A percentile compares a stretch with the other conserved stretches of the same genome.
Conservation (phyloP, 306 rosid species). For the Sechiopsis laciniata region DNA sequence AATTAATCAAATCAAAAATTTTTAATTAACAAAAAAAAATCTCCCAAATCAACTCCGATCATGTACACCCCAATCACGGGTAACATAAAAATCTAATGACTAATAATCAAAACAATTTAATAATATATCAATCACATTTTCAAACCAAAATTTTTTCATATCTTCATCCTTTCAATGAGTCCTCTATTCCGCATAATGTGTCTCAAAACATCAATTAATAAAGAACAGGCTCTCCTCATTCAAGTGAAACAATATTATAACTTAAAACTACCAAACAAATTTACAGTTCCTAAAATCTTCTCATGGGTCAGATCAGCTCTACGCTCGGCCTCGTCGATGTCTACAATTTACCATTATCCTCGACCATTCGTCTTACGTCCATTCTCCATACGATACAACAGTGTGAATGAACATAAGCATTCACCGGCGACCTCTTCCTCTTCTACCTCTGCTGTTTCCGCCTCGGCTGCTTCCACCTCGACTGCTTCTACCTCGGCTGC, state of each 20-base stretch:
- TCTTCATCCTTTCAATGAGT: background rate
- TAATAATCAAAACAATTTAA: too few relatives aligned
- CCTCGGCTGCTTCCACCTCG: conserved; percentile 21
- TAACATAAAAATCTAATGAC: too few relatives aligned
- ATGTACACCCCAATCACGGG: conserved; percentile 27
- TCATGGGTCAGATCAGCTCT: background rate
- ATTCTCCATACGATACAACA: background rate
- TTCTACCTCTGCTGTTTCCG: conserved; percentile 28
- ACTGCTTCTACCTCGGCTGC: conserved; percentile 24
- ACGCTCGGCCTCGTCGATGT: background rate
- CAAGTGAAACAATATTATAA: background rate
- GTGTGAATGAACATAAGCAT: background rate
- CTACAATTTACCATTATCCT: background rate
- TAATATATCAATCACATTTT: too few relatives aligned
- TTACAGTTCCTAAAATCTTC: conserved; percentile 2
- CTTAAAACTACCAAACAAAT: background rate
- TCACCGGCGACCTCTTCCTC: conserved; percentile 32
- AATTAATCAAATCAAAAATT: too few relatives aligned
- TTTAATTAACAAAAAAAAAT: too few relatives aligned
- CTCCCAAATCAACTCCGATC: too few relatives aligned
- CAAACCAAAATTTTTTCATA: too few relatives aligned
- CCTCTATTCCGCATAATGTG: background rate
- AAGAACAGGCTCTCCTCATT: background rate
- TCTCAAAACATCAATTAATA: background rate
- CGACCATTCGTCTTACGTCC: background rate